Evolutionary conservation across 2,329 filamentous ascomycete species (phyloP).

Genomic region (Fusarium robinianum): DNA sequence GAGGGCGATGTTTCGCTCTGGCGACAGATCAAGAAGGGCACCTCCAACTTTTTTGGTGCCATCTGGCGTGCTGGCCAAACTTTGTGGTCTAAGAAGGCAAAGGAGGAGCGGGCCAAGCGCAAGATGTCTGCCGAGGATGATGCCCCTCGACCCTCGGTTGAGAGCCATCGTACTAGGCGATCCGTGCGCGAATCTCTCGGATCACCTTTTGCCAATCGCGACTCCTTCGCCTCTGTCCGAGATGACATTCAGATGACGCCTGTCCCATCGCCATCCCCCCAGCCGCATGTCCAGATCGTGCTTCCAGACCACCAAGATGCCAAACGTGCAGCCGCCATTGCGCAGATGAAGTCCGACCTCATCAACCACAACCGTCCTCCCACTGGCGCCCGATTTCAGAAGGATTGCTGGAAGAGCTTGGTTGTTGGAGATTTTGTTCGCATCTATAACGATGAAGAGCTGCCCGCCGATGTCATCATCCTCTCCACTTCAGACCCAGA

Average conservation of each 20-base stretch:
- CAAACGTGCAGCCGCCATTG: constrained; percentile 45
- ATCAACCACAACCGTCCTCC: constrained; percentile 71
- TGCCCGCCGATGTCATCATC: constrained; percentile 91
- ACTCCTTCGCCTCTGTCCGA: constrained; percentile 58
- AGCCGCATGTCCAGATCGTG: constrained; percentile 44
- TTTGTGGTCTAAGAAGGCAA: constrained; percentile 57
- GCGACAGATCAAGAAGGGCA: constrained; percentile 90
- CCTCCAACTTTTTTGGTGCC: constrained; percentile 62
- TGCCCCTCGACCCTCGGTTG: constrained; percentile 64
- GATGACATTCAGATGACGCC: constrained; percentile 95
- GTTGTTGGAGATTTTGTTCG: constrained; percentile 96
- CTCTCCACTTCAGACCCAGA: constrained; percentile 92
- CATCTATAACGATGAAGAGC: constrained; percentile 93
- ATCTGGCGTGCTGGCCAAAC: constrained; percentile 54
- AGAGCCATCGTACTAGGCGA: constrained; percentile 43
- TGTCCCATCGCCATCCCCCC: constrained; percentile 77
- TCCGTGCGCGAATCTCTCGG: constrained; percentile 46
- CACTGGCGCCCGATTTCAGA: constrained; percentile 82
- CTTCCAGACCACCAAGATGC: constrained; percentile 45
- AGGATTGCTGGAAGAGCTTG: constrained; percentile 92
- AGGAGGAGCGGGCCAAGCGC: constrained; percentile 53
- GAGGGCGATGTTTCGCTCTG: constrained; percentile 85
- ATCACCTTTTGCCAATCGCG: constrained; percentile 58
- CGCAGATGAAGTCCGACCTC: constrained; percentile 59
- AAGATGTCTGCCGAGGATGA: constrained; percentile 48